These are phyloP conservation scores for Mycena venus DNA, from an alignment of 768 basidiomycete species.

Conservation along the genomic window DNA sequence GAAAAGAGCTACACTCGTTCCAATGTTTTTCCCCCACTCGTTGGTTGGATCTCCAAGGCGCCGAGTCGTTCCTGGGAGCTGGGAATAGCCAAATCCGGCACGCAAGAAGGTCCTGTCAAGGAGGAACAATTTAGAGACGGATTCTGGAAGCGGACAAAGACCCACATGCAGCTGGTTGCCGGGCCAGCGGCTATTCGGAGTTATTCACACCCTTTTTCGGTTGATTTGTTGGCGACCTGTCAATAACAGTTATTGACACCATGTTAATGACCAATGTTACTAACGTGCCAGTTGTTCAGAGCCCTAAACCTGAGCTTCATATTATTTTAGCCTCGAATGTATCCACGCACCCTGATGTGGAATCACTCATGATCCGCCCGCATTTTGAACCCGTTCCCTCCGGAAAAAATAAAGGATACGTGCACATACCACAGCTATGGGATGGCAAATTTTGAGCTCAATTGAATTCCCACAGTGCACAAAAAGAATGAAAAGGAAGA, in stretches of 20 bases:
- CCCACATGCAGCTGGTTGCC: not conserved
- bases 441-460: no score
- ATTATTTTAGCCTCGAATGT: no score
- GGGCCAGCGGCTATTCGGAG: not conserved
- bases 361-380: no score
- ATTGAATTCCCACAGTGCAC: no score
- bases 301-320: no score
- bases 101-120: not conserved
- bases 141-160: not conserved
- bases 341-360: no score
- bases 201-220: not conserved
- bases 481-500: no score
- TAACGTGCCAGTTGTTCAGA: no score
- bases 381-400: no score
- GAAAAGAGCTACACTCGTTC: not conserved
- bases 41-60: not conserved
- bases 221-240: not conserved
- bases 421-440: no score
- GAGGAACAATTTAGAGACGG: not conserved
- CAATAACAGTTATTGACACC: not conserved
- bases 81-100: not conserved
- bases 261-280: no score
- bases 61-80: not conserved
- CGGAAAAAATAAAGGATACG: no score
- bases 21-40: not conserved